A percentile compares a stretch with the other conserved stretches of the same genome.
Conservation (phyloP, 768 basidiomycete genomes). For the Pleurotus platypus region DNA sequence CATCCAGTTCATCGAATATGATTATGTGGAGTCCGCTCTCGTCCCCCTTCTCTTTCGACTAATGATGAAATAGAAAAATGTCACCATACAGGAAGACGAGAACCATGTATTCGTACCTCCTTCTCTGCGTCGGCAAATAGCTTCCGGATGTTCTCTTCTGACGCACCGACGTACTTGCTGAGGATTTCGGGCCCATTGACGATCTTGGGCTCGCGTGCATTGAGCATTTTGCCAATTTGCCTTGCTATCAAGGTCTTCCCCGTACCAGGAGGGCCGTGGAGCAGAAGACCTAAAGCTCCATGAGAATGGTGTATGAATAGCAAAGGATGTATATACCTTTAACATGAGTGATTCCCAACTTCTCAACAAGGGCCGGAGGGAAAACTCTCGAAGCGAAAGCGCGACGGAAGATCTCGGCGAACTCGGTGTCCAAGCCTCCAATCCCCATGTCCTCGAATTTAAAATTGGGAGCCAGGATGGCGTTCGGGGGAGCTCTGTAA, state of each 20-base stretch:
- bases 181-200: slow-evolving; percentile 98
- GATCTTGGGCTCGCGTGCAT: slow-evolving; percentile 95
- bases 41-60: slow-evolving; percentile 98
- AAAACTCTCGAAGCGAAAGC: slow-evolving; percentile 99
- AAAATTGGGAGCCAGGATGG: slow-evolving; percentile 96
- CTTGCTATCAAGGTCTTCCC: slow-evolving; percentile 98
- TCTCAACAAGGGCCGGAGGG: slow-evolving; percentile 93
- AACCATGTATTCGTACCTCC: slow-evolving; percentile 50
- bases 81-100: not conserved
- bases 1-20: slow-evolving; percentile 98
- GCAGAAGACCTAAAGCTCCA: slow-evolving; percentile 67
- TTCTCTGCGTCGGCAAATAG: slow-evolving; percentile 98
- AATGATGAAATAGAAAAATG: not conserved
- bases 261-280: slow-evolving; percentile 96
- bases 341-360: slow-evolving; percentile 96
- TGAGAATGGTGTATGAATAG: not conserved
- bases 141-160: slow-evolving; percentile 97
- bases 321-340: slow-evolving; percentile 57
- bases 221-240: slow-evolving; percentile 99
- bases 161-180: slow-evolving; percentile 95
- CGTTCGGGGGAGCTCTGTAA: slow-evolving; percentile 81
- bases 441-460: slow-evolving; percentile 99
- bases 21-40: slow-evolving; percentile 98
- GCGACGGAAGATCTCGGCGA: slow-evolving; percentile 94
- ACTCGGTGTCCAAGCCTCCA: slow-evolving; percentile 94